Percentiles rank a stretch among this genome's conserved stretches.
phyloP scores from a whole-genome alignment of 768 basidiomycete species.

The Tricholoma matsutake region DNA sequence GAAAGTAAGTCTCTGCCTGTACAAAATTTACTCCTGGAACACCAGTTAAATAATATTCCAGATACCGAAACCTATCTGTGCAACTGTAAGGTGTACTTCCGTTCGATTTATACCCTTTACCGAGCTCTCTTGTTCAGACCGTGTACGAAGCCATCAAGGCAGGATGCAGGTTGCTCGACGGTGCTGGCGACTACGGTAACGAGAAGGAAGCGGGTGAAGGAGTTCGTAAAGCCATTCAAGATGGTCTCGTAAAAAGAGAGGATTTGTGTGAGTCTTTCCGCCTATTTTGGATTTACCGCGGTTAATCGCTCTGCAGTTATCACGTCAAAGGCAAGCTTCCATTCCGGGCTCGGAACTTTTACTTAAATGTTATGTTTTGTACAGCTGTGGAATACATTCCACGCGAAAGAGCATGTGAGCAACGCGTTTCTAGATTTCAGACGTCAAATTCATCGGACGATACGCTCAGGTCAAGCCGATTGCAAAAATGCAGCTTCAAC shows the following conservation, averaged over 20 bases:
- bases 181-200: slow-evolving; percentile 86
- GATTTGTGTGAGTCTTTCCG: slow-evolving; percentile 64
- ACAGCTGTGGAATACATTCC: slow-evolving; percentile 88
- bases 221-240: slow-evolving; percentile 69
- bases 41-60: slow-evolving; percentile 44
- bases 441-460: not conserved
- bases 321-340: slow-evolving; percentile 64
- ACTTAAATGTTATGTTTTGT: not conserved
- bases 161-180: slow-evolving; percentile 85
- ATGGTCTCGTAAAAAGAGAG: slow-evolving; percentile 83
- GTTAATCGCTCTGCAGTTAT: slow-evolving; percentile 48
- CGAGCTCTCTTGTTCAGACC: slow-evolving; percentile 38
- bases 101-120: not conserved
- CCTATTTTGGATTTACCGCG: not conserved
- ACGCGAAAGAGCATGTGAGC: slow-evolving; percentile 71
- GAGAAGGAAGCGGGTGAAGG: slow-evolving; percentile 85
- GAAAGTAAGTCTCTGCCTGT: slow-evolving; percentile 44
- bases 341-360: not conserved
- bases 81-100: slow-evolving; percentile 41
- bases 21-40: slow-evolving; percentile 27
- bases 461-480: slow-evolving; percentile 46
- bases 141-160: slow-evolving; percentile 85
- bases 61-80: slow-evolving; percentile 59
- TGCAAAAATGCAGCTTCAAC: slow-evolving; percentile 61
- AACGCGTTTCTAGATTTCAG: slow-evolving; percentile 9